Evolutionary conservation across 2,329 filamentous ascomycete genomes (phyloP).

Genomic region (Sclerotinia subarctica): DNA sequence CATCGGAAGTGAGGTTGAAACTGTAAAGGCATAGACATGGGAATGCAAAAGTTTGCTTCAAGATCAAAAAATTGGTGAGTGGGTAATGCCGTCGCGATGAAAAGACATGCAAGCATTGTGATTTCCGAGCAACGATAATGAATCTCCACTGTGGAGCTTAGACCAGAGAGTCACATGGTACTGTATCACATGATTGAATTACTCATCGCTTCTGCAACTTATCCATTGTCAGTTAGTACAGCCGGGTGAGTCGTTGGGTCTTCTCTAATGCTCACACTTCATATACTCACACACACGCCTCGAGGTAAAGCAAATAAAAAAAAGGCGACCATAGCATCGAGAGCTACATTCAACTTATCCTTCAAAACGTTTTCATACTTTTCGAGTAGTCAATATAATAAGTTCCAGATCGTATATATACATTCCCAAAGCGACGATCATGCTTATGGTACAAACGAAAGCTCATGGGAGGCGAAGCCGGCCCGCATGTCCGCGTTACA

Average conservation of each 20-base stretch:
- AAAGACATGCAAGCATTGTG: background rate
- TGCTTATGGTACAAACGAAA: slow-evolving; percentile 6
- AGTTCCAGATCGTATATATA: slow-evolving; percentile 12
- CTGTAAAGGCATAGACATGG: background rate
- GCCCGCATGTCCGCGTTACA: slow-evolving; percentile 23
- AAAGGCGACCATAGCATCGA: background rate
- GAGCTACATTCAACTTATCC: background rate
- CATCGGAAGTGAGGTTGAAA: background rate
- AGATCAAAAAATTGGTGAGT: background rate
- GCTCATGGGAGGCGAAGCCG: slow-evolving; percentile 23
- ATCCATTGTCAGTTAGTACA: background rate
- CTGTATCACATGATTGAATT: background rate
- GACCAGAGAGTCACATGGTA: too few relatives aligned
- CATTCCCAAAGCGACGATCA: background rate
- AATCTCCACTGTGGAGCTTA: background rate
- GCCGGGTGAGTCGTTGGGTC: too few relatives aligned
- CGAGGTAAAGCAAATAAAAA: background rate
- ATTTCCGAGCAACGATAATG: background rate
- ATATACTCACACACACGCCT: background rate
- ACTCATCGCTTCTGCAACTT: background rate
- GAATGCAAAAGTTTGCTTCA: background rate
- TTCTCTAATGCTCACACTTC: background rate
- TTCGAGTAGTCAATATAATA: slow-evolving; percentile 9
- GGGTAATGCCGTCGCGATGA: slow-evolving; percentile 1
- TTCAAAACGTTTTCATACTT: background rate